These are phyloP conservation scores for Tulasnella sp. DNA, from an alignment of 768 basidiomycete species.

Conservation along the genomic window DNA sequence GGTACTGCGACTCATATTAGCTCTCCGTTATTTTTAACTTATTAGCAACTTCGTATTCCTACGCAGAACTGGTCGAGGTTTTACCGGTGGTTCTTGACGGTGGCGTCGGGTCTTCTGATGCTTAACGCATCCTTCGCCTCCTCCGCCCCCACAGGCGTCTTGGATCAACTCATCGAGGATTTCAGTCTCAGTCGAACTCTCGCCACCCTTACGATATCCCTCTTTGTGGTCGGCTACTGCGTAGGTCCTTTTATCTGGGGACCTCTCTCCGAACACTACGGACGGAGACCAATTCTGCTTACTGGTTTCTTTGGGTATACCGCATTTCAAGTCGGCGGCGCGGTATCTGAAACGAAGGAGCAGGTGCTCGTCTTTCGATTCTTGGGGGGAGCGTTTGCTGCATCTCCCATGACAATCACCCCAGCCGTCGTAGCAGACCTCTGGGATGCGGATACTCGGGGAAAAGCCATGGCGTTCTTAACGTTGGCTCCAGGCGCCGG, in stretches of 20 bases:
- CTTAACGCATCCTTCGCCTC: slow-evolving; percentile 31
- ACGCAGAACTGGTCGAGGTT: slow-evolving; percentile 30
- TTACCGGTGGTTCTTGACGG: slow-evolving; percentile 27
- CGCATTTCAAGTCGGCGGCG: slow-evolving; percentile 42
- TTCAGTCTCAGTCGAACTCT: slow-evolving; percentile 24
- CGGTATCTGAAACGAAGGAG: slow-evolving; percentile 45
- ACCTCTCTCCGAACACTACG: slow-evolving; percentile 44
- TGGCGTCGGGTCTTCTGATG: neutral
- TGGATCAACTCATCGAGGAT: slow-evolving; percentile 32
- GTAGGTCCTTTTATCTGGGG: slow-evolving; percentile 45
- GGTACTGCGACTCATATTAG: no score
- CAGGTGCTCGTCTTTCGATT: slow-evolving; percentile 42
- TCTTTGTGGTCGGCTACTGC: slow-evolving; percentile 39
- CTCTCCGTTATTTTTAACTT: no score
- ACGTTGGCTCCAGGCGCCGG: slow-evolving; percentile 38
- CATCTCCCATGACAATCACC: slow-evolving; percentile 38
- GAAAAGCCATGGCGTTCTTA: slow-evolving; percentile 38
- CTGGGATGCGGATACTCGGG: slow-evolving; percentile 39
- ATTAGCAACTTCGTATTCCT: neutral
- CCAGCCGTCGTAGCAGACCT: slow-evolving; percentile 40
- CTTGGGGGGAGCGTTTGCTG: slow-evolving; percentile 39
- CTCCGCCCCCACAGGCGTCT: slow-evolving; percentile 32
- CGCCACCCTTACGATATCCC: slow-evolving; percentile 31
- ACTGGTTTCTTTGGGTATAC: slow-evolving; percentile 43
- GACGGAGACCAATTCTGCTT: slow-evolving; percentile 47